Evolutionary conservation across 306 rosid species (phyloP).

Genomic region (Quercus robur): DNA sequence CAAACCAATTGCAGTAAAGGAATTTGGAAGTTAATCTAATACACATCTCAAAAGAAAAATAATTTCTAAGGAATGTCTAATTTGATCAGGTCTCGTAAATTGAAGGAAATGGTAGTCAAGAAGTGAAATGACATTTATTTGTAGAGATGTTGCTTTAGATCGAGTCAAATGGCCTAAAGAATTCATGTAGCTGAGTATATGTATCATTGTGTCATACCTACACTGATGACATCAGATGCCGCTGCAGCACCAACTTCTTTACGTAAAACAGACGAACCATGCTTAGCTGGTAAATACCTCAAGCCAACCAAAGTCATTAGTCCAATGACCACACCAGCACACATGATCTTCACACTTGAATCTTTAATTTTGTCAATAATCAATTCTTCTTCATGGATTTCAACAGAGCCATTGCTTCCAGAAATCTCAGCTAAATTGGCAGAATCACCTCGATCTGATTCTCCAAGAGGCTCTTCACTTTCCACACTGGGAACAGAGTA

Average conservation of each 20-base stretch:
- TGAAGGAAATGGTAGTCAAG: not conserved
- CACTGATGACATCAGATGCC: slow-evolving; percentile 43
- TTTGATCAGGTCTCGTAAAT: not conserved
- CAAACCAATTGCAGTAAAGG: not conserved
- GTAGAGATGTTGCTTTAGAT: not conserved
- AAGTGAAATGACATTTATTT: not conserved
- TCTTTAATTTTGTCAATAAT: slow-evolving; percentile 67
- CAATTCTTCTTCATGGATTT: slow-evolving; percentile 35
- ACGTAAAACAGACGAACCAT: slow-evolving; percentile 29
- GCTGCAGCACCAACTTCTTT: slow-evolving; percentile 41
- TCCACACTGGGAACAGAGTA: slow-evolving; percentile 37
- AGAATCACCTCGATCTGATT: slow-evolving; percentile 37
- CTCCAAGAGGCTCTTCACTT: slow-evolving; percentile 39
- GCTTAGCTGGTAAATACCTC: slow-evolving; percentile 62
- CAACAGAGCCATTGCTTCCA: slow-evolving; percentile 39
- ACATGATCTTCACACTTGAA: slow-evolving; percentile 75
- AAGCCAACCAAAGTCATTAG: slow-evolving; percentile 67
- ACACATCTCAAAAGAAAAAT: not conserved
- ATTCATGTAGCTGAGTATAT: slow-evolving; percentile 8
- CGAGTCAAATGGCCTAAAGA: not conserved
- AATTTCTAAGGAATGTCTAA: not conserved
- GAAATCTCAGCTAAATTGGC: slow-evolving; percentile 37
- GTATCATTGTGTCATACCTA: slow-evolving; percentile 47
- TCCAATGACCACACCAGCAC: slow-evolving; percentile 88
- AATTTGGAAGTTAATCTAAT: not conserved